phyloP scores from a whole-genome alignment of 139 green algal genomes.

The Volvox reticuliferus region DNA sequence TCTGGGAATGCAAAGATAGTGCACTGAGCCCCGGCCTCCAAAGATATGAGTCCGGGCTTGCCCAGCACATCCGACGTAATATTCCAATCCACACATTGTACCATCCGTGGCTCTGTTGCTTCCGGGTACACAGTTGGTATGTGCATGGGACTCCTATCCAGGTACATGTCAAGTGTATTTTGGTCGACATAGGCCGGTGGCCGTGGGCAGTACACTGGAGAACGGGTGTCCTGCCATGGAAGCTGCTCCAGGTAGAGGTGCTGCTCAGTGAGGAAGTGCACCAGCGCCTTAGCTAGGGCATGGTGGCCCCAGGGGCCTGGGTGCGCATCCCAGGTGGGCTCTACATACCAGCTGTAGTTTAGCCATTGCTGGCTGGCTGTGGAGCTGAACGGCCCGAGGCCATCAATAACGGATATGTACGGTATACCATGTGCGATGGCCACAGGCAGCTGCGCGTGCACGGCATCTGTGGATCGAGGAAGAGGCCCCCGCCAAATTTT shows the following conservation, averaged over 20 bases:
- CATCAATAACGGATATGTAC: constrained; percentile 7
- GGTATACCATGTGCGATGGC: background rate
- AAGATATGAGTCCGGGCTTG: background rate
- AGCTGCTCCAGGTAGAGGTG: background rate
- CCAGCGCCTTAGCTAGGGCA: background rate
- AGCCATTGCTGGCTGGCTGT: background rate
- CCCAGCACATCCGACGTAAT: background rate
- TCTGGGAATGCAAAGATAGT: background rate
- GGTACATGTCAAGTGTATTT: background rate
- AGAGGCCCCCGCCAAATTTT: background rate
- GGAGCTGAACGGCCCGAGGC: constrained; percentile 5
- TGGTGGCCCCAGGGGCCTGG: background rate
- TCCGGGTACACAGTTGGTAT: background rate
- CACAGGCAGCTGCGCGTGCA: background rate
- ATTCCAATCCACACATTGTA: background rate
- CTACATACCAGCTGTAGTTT: background rate
- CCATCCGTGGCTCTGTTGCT: background rate
- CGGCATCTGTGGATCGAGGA: background rate
- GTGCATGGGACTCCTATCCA: background rate
- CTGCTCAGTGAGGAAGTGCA: background rate
- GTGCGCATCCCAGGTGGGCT: background rate
- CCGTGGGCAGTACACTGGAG: background rate
- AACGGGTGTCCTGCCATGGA: background rate
- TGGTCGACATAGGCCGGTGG: background rate
- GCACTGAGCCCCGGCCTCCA: background rate